Base-by-base conservation (phyloP, 768 basidiomycete species). In the Calvatia gigantea region DNA sequence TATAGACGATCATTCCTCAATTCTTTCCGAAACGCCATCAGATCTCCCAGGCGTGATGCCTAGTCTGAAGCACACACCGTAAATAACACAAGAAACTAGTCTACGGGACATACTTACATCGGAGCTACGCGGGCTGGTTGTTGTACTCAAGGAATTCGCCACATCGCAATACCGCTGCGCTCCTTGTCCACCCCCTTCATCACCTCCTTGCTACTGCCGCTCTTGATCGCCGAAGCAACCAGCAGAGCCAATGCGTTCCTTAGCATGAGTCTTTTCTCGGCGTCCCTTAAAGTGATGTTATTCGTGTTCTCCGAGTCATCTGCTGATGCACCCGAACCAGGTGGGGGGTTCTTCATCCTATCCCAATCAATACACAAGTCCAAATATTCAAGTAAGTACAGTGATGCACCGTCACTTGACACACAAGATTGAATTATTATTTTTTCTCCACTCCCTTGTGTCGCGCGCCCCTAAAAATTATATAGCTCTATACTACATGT, bases 351-450 rank as follows among this genome's bases (percentile, higher is more conserved):
- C 17, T 69, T 65, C 8, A 83, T 71, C 59, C 84, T 68, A 11
- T 74, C 76, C 83, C 84, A 86, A 61, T 86, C 84, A 29, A 84
- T 71, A 65, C 83, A 85, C 58, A 86, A 65, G 42, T 82, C 81
- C 55, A 86, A 49, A 62, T 78, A 86, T 65, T 86, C 85, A 60
- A 73, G 80, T 27, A 86, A 56, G 11, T n/a, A n/a, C 37, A 38
- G 37, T 38, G 37, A 38, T 38, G 14, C 4, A 38, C 37, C 12
- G 37, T 38, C 37, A 38, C 37, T 38, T 38, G 37, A 17, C 4
- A 38, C 37, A 38, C 4, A 4, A 4, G 3, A 38, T 14, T 38
- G 12, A 38, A 17, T 35, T 7, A 38, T 38, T 14, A 38, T 38
- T 38, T 38, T 38, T 38, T 38, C 19, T n/a, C n/a, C n/a, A n/a